Conservation (phyloP, 2,329 filamentous ascomycete genomes). For the Botrytis paeoniae region DNA sequence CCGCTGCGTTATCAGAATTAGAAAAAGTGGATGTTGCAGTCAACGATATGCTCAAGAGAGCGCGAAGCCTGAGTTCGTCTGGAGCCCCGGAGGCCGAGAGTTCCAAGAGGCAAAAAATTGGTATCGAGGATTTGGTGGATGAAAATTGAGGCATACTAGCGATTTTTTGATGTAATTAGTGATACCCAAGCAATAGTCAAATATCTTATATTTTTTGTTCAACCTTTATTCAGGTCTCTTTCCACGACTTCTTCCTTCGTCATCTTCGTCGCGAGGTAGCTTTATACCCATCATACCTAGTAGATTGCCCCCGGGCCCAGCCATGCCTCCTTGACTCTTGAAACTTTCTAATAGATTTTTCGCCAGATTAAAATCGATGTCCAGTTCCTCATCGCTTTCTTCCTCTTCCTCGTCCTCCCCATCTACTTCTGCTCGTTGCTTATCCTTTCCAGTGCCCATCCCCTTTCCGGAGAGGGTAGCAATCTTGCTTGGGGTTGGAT, state of each 20-base stretch:
- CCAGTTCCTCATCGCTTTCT: constrained; percentile 59
- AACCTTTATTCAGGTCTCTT: constrained; percentile 8
- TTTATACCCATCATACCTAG: constrained; percentile 81
- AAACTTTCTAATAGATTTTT: constrained; percentile 91
- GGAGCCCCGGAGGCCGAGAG: constrained; percentile 17
- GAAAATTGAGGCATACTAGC: constrained; percentile 15
- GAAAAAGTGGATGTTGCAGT: constrained; percentile 38
- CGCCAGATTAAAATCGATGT: constrained; percentile 82
- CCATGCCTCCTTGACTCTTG: constrained; percentile 80
- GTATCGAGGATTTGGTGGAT: constrained; percentile 18
- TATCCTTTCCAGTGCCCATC: background rate
- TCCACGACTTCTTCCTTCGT: constrained; percentile 31
- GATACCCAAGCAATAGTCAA: constrained; percentile 19
- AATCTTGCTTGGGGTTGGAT: constrained; percentile 40
- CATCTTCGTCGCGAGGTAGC: constrained; percentile 75
- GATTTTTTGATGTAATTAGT: constrained; percentile 17
- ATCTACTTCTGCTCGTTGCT: constrained; percentile 41
- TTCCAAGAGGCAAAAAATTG: constrained; percentile 29
- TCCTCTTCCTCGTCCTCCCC: constrained; percentile 61
- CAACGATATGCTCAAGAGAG: constrained; percentile 29
- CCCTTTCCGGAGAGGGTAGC: constrained; percentile 35
- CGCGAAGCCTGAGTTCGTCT: constrained; percentile 25
- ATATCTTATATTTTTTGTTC: constrained; percentile 12
- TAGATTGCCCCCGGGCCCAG: constrained; percentile 84
- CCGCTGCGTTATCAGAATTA: constrained; percentile 46